A percentile compares a stretch with the other conserved stretches of the same genome.
Evolutionary conservation across 768 basidiomycete species (phyloP).

Genomic region (Serendipita sp.): DNA sequence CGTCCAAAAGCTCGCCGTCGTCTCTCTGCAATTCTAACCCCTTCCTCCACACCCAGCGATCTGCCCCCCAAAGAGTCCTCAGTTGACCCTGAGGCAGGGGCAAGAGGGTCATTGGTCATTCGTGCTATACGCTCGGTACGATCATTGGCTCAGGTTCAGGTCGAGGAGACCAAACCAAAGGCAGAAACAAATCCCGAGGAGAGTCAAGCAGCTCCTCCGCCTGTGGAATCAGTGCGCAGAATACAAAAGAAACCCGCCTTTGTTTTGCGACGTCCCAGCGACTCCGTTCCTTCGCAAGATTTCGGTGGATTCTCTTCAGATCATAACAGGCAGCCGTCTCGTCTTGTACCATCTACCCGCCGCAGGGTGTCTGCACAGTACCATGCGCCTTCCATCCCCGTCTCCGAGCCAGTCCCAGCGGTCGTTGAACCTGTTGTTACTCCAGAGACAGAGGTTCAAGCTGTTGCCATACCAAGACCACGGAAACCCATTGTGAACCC

Average conservation of each 20-base stretch:
- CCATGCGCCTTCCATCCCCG: neutral
- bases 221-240: neutral
- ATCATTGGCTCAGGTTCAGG: neutral
- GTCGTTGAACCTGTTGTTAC: neutral
- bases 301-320: neutral
- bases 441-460: neutral
- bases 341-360: neutral
- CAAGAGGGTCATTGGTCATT: neutral
- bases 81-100: neutral
- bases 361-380: neutral
- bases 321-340: neutral
- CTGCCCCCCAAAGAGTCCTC: neutral
- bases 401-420: neutral
- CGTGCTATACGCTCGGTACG: slow-evolving; percentile 2
- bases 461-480: neutral
- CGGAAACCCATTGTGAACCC: neutral
- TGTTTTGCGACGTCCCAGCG: neutral
- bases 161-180: neutral
- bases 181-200: neutral
- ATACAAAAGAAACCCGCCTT: neutral
- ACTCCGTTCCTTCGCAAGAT: neutral
- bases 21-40: neutral
- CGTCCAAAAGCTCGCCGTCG: neutral
- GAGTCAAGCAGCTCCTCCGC: no score
- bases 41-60: neutral